Percentiles rank a stretch among this genome's conserved stretches.
Evolutionary conservation across 805 yeast species (phyloP).

Genomic region (Cyberlindnera maclurae): DNA sequence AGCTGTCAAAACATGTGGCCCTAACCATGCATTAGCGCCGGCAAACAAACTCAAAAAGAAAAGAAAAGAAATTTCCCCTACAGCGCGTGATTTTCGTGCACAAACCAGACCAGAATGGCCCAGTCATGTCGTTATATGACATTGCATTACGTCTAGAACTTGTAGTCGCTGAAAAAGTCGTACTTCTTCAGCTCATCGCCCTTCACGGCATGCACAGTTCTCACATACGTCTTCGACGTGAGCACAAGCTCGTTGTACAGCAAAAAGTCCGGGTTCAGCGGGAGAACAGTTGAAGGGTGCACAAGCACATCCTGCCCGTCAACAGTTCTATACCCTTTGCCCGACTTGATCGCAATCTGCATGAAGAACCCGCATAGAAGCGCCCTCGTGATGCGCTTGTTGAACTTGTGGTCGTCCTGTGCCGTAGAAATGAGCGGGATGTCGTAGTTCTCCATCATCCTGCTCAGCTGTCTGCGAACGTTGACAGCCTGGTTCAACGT

Average conservation of each 20-base stretch:
- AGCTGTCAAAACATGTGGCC: too few species aligned
- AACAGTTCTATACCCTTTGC: constrained; percentile 82
- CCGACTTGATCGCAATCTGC: constrained; percentile 96
- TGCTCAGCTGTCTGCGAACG: constrained; percentile 74
- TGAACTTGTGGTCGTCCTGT: constrained; percentile 58
- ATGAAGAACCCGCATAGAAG: constrained; percentile 90
- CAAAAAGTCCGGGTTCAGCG: constrained; percentile 89
- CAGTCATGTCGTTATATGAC: too few species aligned
- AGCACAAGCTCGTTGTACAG: constrained; percentile 92
- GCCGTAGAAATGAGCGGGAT: constrained; percentile 66
- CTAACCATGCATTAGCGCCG: too few species aligned
- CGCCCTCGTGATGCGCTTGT: constrained; percentile 78
- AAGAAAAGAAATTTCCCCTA: too few species aligned
- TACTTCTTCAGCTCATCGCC: constrained; percentile 59
- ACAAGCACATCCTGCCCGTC: constrained; percentile 94
- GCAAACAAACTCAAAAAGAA: too few species aligned
- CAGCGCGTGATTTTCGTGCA: too few species aligned
- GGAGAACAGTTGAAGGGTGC: constrained; percentile 88
- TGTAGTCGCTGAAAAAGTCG: constrained; percentile 25
- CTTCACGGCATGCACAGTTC: constrained; percentile 85
- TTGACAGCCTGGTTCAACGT: constrained; percentile 81
- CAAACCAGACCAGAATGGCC: too few species aligned
- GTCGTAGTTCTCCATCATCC: constrained; percentile 78
- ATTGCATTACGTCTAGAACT: too few species aligned
- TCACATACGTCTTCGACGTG: constrained; percentile 86